These are phyloP conservation scores for Zostera marina DNA, from an alignment of 116 monocot species.

Conservation along the genomic window DNA sequence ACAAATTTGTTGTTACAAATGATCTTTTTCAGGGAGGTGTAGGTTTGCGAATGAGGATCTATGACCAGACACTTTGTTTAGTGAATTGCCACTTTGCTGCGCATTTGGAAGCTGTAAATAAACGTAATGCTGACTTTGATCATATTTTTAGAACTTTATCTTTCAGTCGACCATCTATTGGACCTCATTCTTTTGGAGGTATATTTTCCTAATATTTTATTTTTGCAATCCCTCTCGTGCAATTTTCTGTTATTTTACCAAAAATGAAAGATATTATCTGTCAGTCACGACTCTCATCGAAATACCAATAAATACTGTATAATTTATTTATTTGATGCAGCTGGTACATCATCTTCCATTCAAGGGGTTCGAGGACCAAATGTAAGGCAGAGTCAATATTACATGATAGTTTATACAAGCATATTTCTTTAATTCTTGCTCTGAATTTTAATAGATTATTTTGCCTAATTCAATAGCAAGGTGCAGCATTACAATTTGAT, in stretches of 20 bases:
- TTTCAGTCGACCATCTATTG: slow-evolving; percentile 55
- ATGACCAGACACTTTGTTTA: slow-evolving; percentile 65
- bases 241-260: not conserved
- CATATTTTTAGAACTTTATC: slow-evolving; percentile 68
- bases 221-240: not conserved
- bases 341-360: slow-evolving; percentile 22
- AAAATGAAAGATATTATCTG: not conserved
- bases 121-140: slow-evolving; percentile 83
- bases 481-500: slow-evolving; percentile 34
- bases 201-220: not conserved
- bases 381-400: slow-evolving; percentile 23
- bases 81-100: slow-evolving; percentile 96
- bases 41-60: slow-evolving; percentile 80
- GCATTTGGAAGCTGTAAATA: slow-evolving; percentile 80
- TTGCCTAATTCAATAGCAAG: slow-evolving; percentile 13
- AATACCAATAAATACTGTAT: not conserved
- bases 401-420: no score
- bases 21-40: slow-evolving; percentile 58
- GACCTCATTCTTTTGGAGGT: slow-evolving; percentile 10
- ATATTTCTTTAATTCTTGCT: no score
- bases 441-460: not conserved
- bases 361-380: slow-evolving; percentile 50
- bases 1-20: slow-evolving; percentile 27
- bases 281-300: not conserved
- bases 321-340: slow-evolving; percentile 1